These are phyloP conservation scores for Tillandsia leiboldiana DNA, from an alignment of 176 grass and related monocot genomes.

Conservation along the genomic window DNA sequence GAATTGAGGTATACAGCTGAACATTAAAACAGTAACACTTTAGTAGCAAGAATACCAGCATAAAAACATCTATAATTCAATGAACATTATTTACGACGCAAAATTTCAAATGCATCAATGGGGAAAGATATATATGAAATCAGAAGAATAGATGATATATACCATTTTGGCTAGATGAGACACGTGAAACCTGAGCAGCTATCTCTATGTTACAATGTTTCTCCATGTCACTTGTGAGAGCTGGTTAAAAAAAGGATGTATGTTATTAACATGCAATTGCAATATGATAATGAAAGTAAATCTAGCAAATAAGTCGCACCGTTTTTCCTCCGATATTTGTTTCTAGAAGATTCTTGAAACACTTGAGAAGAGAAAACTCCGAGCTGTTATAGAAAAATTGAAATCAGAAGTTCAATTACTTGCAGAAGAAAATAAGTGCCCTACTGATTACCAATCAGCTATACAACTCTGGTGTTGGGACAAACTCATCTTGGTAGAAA, in stretches of 20 bases:
- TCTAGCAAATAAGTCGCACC: conserved; percentile 34
- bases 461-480: not conserved
- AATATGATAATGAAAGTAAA: conserved; percentile 16
- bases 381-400: conserved; percentile 37
- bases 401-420: no score
- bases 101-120: not conserved
- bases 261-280: conserved; percentile 23
- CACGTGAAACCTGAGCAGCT: conserved; percentile 68
- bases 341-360: conserved; percentile 77
- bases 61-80: no score
- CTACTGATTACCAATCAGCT: no score
- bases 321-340: conserved; percentile 60
- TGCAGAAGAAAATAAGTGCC: no score
- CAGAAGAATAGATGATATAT: conserved; percentile 15
- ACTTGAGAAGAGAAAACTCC: conserved; percentile 93
- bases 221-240: conserved; percentile 90
- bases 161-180: conserved; percentile 78
- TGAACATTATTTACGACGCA: no score
- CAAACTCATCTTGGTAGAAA: not conserved
- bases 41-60: no score
- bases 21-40: no score
- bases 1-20: no score
- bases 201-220: conserved; percentile 96
- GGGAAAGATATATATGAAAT: not conserved
- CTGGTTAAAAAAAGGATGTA: conserved; percentile 33